A percentile compares a stretch with the other conserved stretches of the same genome.
These are phyloP conservation scores for Mycena epipterygia DNA, from an alignment of 768 basidiomycete species.

Conservation along the genomic window DNA sequence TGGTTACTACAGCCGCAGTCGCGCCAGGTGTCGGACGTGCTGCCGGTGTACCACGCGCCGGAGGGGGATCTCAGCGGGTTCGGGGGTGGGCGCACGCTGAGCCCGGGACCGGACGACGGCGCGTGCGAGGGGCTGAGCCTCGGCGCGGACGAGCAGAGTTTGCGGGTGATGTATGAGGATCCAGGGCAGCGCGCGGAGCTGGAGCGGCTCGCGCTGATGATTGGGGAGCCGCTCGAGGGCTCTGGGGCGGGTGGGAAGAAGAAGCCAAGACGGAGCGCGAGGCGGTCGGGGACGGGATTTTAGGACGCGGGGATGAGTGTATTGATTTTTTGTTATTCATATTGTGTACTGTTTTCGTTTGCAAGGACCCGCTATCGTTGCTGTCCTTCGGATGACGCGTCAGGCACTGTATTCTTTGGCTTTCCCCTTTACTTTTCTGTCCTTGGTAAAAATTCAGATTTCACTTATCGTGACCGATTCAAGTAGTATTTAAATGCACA, in stretches of 20 bases:
- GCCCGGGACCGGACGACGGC: slow-evolving; percentile 18
- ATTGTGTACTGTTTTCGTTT: no score
- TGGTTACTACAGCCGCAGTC: slow-evolving; percentile 29
- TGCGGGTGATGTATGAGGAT: slow-evolving; percentile 34
- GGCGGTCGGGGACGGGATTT: neutral
- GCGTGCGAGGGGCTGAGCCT: slow-evolving; percentile 23
- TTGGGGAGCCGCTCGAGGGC: slow-evolving; percentile 26
- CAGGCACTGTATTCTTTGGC: no score
- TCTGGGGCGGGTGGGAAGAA: neutral
- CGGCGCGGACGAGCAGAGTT: slow-evolving; percentile 29
- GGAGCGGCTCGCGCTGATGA: slow-evolving; percentile 23
- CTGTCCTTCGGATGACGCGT: no score
- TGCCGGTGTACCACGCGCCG: neutral
- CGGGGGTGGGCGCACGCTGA: slow-evolving; percentile 22
- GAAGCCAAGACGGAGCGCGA: slow-evolving; percentile 15
- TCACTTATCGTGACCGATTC: no score
- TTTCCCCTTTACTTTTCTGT: no score
- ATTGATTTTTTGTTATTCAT: neutral
- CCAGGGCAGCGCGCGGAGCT: slow-evolving; percentile 30
- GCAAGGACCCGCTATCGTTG: no score
- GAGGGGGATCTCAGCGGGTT: neutral
- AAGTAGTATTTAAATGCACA: no score
- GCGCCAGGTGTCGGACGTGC: slow-evolving; percentile 26
- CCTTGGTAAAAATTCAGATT: no score
- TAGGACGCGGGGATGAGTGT: no score